Conservation (phyloP, 2,329 filamentous ascomycete genomes). For the Huntiella decipiens region DNA sequence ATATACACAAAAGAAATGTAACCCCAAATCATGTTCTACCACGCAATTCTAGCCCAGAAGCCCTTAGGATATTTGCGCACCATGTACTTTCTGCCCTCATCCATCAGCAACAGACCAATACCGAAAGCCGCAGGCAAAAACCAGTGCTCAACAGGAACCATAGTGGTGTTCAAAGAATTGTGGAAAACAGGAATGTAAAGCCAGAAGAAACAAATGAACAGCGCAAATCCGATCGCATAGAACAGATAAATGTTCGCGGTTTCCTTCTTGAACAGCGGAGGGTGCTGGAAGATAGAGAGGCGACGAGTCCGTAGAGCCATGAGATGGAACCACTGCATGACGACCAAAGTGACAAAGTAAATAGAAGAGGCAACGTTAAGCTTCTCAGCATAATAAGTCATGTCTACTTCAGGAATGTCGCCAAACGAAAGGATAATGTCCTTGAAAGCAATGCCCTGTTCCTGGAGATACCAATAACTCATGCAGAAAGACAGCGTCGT, state of each 20-base stretch:
- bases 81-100: constrained; percentile 46
- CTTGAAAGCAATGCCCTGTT: constrained; percentile 69
- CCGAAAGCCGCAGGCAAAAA: constrained; percentile 61
- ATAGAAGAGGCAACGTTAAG: constrained; percentile 83
- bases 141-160: constrained; percentile 54
- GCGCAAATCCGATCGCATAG: constrained; percentile 79
- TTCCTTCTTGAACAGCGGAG: constrained; percentile 64
- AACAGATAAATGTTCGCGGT: constrained; percentile 91
- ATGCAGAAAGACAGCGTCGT: constrained; percentile 98
- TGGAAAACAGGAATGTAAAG: constrained; percentile 84
- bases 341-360: constrained; percentile 76
- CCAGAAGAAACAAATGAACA: constrained; percentile 86
- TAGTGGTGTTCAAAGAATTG: constrained; percentile 39
- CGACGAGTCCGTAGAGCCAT: constrained; percentile 95
- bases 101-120: constrained; percentile 21
- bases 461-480: constrained; percentile 76
- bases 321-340: constrained; percentile 99
- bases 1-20: not conserved
- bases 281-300: constrained; percentile 81
- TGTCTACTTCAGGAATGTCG: constrained; percentile 82
- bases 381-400: constrained; percentile 72
- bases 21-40: constrained; percentile 18
- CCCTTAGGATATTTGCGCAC: constrained; percentile 41
- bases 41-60: constrained; percentile 39
- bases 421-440: constrained; percentile 94